A percentile compares a stretch with the other conserved stretches of the same genome.
Evolutionary conservation across 2,329 filamentous ascomycete species (phyloP).

Genomic region (Cytospora chrysosperma): DNA sequence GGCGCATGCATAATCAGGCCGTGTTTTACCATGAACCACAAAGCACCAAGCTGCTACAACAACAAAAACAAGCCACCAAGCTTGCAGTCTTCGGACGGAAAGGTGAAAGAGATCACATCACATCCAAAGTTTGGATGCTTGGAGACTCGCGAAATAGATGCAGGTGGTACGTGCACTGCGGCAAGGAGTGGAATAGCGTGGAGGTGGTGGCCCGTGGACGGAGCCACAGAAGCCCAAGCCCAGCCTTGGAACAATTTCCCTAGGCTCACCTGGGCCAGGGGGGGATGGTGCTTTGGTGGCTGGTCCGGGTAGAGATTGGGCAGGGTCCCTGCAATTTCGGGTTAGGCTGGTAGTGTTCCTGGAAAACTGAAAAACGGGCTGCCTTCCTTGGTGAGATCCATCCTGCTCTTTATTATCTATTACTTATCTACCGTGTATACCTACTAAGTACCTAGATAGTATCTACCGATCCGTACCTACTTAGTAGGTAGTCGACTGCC

Average conservation of each 20-base stretch:
- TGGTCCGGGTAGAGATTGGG: background rate
- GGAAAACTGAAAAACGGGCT: background rate
- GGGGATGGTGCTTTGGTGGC: background rate
- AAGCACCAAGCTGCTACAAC: conserved; percentile 1
- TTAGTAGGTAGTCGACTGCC: too few species aligned
- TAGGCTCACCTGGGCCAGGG: conserved; percentile 11
- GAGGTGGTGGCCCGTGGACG: background rate
- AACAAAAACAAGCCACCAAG: conserved; percentile 15
- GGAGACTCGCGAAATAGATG: conserved; percentile 1
- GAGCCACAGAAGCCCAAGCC: conserved; percentile 14
- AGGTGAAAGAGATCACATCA: conserved; percentile 6
- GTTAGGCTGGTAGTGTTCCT: background rate
- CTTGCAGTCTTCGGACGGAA: conserved; percentile 1
- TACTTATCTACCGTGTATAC: too few species aligned
- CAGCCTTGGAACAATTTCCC: conserved; percentile 5
- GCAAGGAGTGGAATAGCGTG: background rate
- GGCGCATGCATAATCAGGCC: conserved; percentile 19
- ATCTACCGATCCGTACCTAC: too few species aligned
- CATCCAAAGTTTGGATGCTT: conserved; percentile 18
- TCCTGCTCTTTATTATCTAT: background rate
- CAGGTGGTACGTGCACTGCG: conserved; percentile 5
- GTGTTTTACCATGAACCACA: conserved; percentile 21
- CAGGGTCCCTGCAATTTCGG: background rate
- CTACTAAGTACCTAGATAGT: too few species aligned
- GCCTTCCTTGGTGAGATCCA: background rate